Evolutionary conservation across 1,284 basidiomycete species (phyloP), one percentile per base, ranked within the genome.

Genomic region (Ceratobasidium sp.): DNA sequence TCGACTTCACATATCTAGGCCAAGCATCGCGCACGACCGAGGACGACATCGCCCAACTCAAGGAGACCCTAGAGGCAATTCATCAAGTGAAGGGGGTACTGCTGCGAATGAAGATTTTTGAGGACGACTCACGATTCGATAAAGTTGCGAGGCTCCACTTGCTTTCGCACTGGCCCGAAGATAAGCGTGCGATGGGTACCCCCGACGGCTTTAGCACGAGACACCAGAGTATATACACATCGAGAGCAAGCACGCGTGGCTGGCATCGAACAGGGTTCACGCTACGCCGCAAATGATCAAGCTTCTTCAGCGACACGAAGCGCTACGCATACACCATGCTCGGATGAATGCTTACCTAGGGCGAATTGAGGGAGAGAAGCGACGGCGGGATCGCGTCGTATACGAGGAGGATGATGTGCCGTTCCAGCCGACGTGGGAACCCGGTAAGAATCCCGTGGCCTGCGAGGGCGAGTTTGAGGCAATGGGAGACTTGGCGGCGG

Each of bases 201-300:
- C 77, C 77, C 16, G 78, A 80, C 65, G 73, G 73, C 33, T 79
- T 71, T 35, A 77, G 74, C 57, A 79, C 77, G 6, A 80, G 62
- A 38, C 48, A 14, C 79, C 79, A 6, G 79, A 80, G 67, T 66
- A 64, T n/a, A 50, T 80, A 8, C 79, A 80, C 38, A 80, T 74
- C 30, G 46, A 64, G 20, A 64, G 52, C 41, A 74, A 74, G 23
- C 7, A 30, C 1, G 57, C 35, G 7, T 74, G 71, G 71, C 57
- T 48, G 8, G 71, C 59, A 20, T 74, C 60, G 27, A 74, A 74
- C 60, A 74, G 65, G 30, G 46, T 62, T 18, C 33, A 41, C 14
- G 60, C 71, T n/a, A 33, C 41, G 23, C 6, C 7, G 10, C 71
- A 74, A 44, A 74, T 74, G 71, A n/a, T 54, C 2, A 62, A 7